Base-by-base conservation (phyloP, 2,329 filamentous ascomycete species). In the Xylaria sp. region DNA sequence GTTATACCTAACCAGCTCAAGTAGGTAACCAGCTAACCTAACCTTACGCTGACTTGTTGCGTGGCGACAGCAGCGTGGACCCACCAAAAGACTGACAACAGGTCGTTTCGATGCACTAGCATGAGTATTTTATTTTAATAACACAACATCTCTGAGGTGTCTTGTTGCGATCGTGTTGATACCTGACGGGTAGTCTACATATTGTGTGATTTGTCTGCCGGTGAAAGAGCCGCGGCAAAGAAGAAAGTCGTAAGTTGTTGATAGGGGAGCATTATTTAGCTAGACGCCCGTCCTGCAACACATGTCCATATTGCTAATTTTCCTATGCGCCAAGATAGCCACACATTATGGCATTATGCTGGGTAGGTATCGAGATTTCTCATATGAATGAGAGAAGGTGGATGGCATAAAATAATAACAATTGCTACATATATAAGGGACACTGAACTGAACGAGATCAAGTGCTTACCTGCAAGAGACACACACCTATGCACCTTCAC, bases 381-480 rank as follows among this genome's bases (percentile, higher is more conserved):
- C 24, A 26, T 26, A 11, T 26, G 11, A 26, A n/a, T n/a, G 24
- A 26, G 24, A 26, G 24, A 6, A 11, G 24, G 11, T 26, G 5
- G 24, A 26, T 26, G 24, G 11, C 11, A 26, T 26, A 26, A 5
- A 26, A 26, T 26, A 26, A 26, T 26, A 26, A 11, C 24, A 26
- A n/a, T 11, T 11, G 24, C 5, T 11, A 26, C 24, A 26, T 26
- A 26, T 26, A 26, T 26, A 5, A 26, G 24, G 29, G 29, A 13
- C 5, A 7, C 11, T n/a, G n/a, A n/a, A n/a, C n/a, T n/a, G n/a
- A n/a, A 41, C 37, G 34, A 51, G 47, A 56, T 56, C 44, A 45
- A 50, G 42, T 39, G 44, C 48, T 49, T 45, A 51, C 47, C 57
- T 55, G 49, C 18, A 39, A 52, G 39, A 42, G 18, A 48, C 9